A percentile compares a stretch with the other conserved stretches of the same genome.
phyloP scores from a whole-genome alignment of 2,329 filamentous ascomycete genomes.

The Escovopsis sp. region DNA sequence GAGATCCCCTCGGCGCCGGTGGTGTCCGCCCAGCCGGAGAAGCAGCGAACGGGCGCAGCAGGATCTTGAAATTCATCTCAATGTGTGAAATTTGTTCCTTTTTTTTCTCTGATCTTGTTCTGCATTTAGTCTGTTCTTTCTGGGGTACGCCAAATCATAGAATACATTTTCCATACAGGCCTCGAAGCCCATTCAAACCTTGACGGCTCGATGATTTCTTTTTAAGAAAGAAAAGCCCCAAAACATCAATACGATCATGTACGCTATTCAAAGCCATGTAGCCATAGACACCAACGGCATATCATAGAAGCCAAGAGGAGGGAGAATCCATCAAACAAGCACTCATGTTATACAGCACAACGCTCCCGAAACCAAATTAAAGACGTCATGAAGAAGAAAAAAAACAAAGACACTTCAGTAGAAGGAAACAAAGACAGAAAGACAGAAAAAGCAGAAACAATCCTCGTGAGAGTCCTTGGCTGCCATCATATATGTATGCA shows the following conservation, averaged over 20 bases:
- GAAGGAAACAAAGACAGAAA: not conserved
- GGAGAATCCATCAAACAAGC: not conserved
- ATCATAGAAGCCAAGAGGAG: too few species aligned
- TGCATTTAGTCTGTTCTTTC: too few species aligned
- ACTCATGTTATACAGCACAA: not conserved
- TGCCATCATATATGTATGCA: not conserved
- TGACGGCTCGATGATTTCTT: too few species aligned
- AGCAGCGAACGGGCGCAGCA: slow-evolving; percentile 14
- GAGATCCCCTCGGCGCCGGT: slow-evolving; percentile 35
- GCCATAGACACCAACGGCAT: too few species aligned
- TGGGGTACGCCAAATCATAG: too few species aligned
- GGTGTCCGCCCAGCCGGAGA: slow-evolving; percentile 32
- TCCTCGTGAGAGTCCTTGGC: slow-evolving; percentile 6
- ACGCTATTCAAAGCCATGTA: not conserved
- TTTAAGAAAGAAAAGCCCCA: too few species aligned
- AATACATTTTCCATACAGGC: too few species aligned
- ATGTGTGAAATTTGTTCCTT: too few species aligned
- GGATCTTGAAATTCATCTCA: not conserved
- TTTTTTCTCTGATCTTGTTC: too few species aligned
- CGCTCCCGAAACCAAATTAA: not conserved
- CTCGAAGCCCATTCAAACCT: too few species aligned
- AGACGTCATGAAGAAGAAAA: too few species aligned
- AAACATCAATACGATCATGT: not conserved
- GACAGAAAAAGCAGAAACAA: slow-evolving; percentile 1
- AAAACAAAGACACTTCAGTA: too few species aligned